A percentile compares a stretch with the other conserved stretches of the same genome.
Conservation (phyloP, 352 stramenopile genomes). For the Globisporangium cylindrosporum region DNA sequence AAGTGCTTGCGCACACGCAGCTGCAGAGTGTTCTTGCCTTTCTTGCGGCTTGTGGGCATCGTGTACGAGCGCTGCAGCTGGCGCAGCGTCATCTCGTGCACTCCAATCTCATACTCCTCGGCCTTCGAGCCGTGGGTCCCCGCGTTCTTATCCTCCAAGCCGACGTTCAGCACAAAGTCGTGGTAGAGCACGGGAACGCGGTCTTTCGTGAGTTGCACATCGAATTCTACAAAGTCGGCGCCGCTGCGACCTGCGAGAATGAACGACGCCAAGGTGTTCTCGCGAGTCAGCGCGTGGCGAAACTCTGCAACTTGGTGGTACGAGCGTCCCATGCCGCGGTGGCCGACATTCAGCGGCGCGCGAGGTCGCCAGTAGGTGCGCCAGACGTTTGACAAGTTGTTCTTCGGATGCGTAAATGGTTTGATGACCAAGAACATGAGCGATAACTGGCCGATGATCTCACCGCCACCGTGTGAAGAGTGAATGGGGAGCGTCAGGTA, state of each 20-base stretch:
- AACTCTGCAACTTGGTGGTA: constrained; percentile 66
- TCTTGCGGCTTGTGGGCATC: constrained; percentile 33
- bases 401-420: constrained; percentile 51
- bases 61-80: constrained; percentile 56
- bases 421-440: constrained; percentile 53
- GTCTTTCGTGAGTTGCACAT: constrained; percentile 82
- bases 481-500: constrained; percentile 57
- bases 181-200: constrained; percentile 75
- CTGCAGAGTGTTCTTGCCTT: constrained; percentile 31
- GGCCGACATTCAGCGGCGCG: constrained; percentile 52
- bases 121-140: constrained; percentile 39
- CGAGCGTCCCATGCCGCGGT: constrained; percentile 75
- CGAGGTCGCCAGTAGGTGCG: constrained; percentile 66
- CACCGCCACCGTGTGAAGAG: background rate
- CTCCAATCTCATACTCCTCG: constrained; percentile 62
- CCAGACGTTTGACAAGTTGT: constrained; percentile 58
- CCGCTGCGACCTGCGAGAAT: constrained; percentile 61
- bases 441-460: constrained; percentile 44
- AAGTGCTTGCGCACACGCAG: constrained; percentile 71
- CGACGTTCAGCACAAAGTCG: constrained; percentile 69
- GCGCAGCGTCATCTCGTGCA: constrained; percentile 65
- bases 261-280: constrained; percentile 78
- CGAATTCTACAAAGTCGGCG: constrained; percentile 83
- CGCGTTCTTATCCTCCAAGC: constrained; percentile 53
- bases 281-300: constrained; percentile 57